Evolutionary conservation across 192 early-diverging fungal species (phyloP), one percentile per base, ranked within the genome.

Genomic region (Mortierella antarctica): DNA sequence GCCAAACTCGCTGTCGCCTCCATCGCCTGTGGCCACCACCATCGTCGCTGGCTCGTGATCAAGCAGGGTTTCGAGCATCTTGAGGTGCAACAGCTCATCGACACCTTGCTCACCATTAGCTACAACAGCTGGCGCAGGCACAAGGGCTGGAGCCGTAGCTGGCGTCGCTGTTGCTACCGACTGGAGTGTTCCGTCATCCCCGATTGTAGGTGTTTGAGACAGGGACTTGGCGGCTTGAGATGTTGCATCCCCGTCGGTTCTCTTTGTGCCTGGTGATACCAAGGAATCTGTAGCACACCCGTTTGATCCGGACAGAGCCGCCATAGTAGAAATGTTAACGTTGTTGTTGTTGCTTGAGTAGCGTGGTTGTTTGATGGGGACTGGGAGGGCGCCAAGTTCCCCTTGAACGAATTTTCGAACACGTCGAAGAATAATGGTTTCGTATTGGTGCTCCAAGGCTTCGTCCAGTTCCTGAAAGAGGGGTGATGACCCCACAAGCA

Each of bases 41-140:
- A 86, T 73, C 7, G 74, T 82, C 2, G 79, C 79, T 14, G 85
- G 85, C 18, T 79, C 70, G 44, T 84, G 64, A 52, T 86, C 85
- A 0, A 86, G 39, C 5, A 86, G 53, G 2, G 83, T 78, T 47
- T 86, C 83, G 23, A 86, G 59, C 65, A 86, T 86, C 48, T 86
- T 86, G 20, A 86, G 71, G 61, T 86, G 85, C 40, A 86, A 55
- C 12, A 86, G 65, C 31, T 86, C 85, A 57, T 86, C 85, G 31
- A 86, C 85, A 31, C 74, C 82, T 59, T 86, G 85, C 50, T 86
- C 85, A n/a, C 69, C 71, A 15, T 67, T 63, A 6, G 62, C 66
- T 31, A 49, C 48, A 13, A 10, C 10, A 20, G 45, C 17, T 39
- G 52, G 41, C 14, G 8, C 44, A 1, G 9, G 7, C 8, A 4